Conservation (phyloP, 1,284 basidiomycete genomes). For the Schizophyllum amplum region DNA sequence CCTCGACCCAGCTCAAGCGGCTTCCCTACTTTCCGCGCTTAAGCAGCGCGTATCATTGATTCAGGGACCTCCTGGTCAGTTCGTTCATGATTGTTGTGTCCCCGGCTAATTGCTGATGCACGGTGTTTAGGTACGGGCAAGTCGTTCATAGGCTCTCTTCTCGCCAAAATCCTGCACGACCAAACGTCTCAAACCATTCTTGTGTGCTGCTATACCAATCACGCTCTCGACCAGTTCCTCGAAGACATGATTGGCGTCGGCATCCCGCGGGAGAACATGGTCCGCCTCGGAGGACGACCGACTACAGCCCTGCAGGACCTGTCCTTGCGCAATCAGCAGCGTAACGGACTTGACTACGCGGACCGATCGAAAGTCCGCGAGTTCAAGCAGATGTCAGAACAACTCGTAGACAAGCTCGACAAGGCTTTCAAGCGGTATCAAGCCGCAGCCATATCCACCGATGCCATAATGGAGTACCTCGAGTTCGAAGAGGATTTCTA, state of each 20-base stretch:
- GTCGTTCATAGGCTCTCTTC: constrained; percentile 55
- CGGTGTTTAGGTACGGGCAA: constrained; percentile 50
- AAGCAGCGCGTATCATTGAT: constrained; percentile 49
- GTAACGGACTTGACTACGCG: constrained; percentile 12
- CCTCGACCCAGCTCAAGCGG: constrained; percentile 44
- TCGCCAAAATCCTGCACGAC: constrained; percentile 48
- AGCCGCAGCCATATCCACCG: constrained; percentile 14
- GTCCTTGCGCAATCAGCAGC: constrained; percentile 24
- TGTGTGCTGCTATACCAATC: constrained; percentile 62
- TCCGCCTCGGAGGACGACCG: constrained; percentile 48
- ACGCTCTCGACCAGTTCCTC: constrained; percentile 58
- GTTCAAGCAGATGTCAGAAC: constrained; percentile 21
- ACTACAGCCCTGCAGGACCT: constrained; percentile 36
- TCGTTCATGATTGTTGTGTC: neutral
- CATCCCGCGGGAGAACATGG: constrained; percentile 37
- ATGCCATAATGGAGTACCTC: constrained; percentile 30
- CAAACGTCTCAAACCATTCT: constrained; percentile 38
- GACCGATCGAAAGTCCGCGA: constrained; percentile 35
- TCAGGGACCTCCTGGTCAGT: constrained; percentile 58
- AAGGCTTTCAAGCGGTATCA: constrained; percentile 14
- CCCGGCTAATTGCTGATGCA: constrained; percentile 2
- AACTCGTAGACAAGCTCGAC: constrained; percentile 20
- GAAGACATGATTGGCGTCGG: constrained; percentile 50
- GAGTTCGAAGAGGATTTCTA: constrained; percentile 38
- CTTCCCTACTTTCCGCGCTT: constrained; percentile 41